Evolutionary conservation across 805 yeast genomes (phyloP), one percentile per base, ranked within the genome.

Genomic region (Ogataea thermomethanolica): DNA sequence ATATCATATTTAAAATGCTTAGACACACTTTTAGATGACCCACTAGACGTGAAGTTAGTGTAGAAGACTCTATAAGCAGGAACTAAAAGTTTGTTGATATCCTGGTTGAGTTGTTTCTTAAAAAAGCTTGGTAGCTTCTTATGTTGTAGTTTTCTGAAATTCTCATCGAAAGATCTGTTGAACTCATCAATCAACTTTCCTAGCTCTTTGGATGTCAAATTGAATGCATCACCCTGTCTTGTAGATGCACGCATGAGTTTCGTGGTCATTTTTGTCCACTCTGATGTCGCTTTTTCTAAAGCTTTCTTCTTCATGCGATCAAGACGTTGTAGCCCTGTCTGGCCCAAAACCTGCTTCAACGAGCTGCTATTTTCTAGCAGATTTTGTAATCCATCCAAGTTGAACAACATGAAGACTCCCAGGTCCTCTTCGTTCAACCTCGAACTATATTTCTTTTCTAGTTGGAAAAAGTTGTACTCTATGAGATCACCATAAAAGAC

Each of bases 1-100:
- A 72, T 73, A 53, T 71, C 78, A 53, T 76, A 83, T 62, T 80
- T 82, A 58, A 85, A 74, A 53, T 85, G 83, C 67, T 84, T 85
- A 35, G 74, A 70, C 30, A 75, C 69, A 54, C 84, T 79, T 59
- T 86, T 86, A 15, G 89, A 71, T 52, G 81, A 81, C 38, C 81
- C 87, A n/a, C 81, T 79, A 22, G 65, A 66, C 4, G 76, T 75
- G 53, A 85, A 81, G 59, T 85, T 84, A 51, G 84, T 88, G 61
- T 86, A 82, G 58, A 91, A 84, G 54, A 93, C 79, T 55, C 82
- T 80, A 64, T 91, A 91, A 39, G 91, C 76, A 10, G 96, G 96
- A 43, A 79, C 71, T 8, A 61, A 34, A 37, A 93, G 81, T 50
- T 88, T 78, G 25, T 80, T 80, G 54, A 84, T 82, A 53, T 91